phyloP scores from a whole-genome alignment of 2,329 filamentous ascomycete genomes.

The Fusarium redolens region DNA sequence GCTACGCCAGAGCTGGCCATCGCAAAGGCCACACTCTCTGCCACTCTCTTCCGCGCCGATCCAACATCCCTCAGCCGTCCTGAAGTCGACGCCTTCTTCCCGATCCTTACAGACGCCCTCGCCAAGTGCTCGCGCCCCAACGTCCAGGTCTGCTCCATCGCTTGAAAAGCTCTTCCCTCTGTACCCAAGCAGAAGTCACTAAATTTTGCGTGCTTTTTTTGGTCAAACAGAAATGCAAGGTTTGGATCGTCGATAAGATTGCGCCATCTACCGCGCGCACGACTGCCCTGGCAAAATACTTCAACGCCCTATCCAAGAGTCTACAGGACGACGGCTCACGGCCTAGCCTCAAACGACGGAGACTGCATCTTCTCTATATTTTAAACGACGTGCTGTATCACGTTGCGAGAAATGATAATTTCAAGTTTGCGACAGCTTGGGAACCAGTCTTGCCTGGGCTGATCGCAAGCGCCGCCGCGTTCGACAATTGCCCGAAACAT shows the following conservation, averaged over 20 bases:
- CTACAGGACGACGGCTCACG: constrained; percentile 46
- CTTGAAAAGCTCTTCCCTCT: constrained; percentile 44
- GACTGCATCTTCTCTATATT: constrained; percentile 81
- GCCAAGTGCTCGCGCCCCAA: constrained; percentile 80
- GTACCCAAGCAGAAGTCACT: constrained; percentile 43
- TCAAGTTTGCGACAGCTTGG: constrained; percentile 66
- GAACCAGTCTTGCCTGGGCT: constrained; percentile 72
- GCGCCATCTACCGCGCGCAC: constrained; percentile 74
- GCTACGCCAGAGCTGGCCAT: constrained; percentile 78
- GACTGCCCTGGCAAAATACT: constrained; percentile 78
- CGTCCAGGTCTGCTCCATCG: constrained; percentile 82
- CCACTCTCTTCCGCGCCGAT: constrained; percentile 78
- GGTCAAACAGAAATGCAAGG: constrained; percentile 81
- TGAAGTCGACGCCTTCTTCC: constrained; percentile 76
- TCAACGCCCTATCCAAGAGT: constrained; percentile 72
- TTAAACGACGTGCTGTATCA: constrained; percentile 84
- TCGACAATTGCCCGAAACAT: constrained; percentile 72
- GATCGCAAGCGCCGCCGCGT: constrained; percentile 66
- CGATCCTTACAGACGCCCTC: constrained; percentile 71
- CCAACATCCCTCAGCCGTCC: constrained; percentile 75
- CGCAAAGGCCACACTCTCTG: constrained; percentile 81
- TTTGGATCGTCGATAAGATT: constrained; percentile 82
- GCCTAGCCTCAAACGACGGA: constrained; percentile 73
- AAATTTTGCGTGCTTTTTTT: constrained; percentile 42
- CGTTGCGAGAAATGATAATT: constrained; percentile 62